phyloP scores from a whole-genome alignment of 78 protist species.

The Tieghemostelium lacteum region DNA sequence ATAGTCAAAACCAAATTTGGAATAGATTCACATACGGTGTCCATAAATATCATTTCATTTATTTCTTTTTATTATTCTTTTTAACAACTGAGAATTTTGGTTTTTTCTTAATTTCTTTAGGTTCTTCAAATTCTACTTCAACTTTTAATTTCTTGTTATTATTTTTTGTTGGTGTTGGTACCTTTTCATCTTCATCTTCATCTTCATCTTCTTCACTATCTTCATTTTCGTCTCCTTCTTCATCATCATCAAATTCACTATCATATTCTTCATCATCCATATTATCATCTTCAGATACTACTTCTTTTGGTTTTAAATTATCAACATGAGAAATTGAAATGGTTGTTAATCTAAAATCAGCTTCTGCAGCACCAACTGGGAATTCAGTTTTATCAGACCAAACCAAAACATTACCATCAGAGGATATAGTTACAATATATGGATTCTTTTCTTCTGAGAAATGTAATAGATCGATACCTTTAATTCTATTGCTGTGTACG shows the following conservation, averaged over 20 bases:
- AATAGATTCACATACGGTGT: too few relatives aligned
- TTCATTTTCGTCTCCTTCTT: neutral
- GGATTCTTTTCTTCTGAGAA: slow-evolving; percentile 4
- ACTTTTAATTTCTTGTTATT: slow-evolving; percentile 22
- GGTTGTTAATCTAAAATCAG: slow-evolving; percentile 50
- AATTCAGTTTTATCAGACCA: slow-evolving; percentile 22
- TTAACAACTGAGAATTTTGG: too few relatives aligned
- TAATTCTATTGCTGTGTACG: slow-evolving; percentile 30
- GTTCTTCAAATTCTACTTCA: slow-evolving; percentile 20
- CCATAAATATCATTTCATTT: too few relatives aligned
- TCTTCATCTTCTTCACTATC: slow-evolving; percentile 33
- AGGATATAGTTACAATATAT: slow-evolving; percentile 32
- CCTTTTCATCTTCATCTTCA: neutral
- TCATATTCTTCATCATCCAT: neutral
- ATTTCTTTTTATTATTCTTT: too few relatives aligned
- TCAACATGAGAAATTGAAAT: slow-evolving; percentile 1
- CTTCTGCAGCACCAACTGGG: slow-evolving; percentile 67
- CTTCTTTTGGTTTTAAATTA: neutral
- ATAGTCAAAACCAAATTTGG: too few relatives aligned
- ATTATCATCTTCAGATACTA: neutral
- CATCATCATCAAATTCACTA: neutral
- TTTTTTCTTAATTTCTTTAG: neutral
- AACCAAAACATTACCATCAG: slow-evolving; percentile 46
- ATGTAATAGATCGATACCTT: slow-evolving; percentile 19
- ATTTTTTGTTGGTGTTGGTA: neutral